Percentiles rank a stretch among this genome's conserved stretches.
phyloP scores from a whole-genome alignment of 2,329 filamentous ascomycete genomes.

The Niveomyces coronatus region DNA sequence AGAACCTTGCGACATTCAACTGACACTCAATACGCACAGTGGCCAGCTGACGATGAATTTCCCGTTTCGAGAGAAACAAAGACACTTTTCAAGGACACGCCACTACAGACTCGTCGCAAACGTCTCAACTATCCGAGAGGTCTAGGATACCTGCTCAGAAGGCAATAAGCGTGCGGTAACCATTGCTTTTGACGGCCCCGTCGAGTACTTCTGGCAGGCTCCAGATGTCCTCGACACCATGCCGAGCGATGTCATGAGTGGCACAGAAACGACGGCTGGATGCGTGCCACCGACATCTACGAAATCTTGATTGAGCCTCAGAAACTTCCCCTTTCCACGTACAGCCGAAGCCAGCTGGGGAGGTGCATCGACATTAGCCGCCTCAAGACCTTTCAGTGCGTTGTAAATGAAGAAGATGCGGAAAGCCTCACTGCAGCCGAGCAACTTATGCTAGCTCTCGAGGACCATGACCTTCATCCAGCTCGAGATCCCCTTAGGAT shows the following conservation, averaged over 20 bases:
- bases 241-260: slow-evolving; percentile 24
- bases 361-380: slow-evolving; percentile 41
- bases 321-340: slow-evolving; percentile 28
- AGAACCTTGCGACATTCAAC: slow-evolving; percentile 12
- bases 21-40: slow-evolving; percentile 19
- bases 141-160: slow-evolving; percentile 23
- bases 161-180: slow-evolving; percentile 29
- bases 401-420: slow-evolving; percentile 21
- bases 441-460: slow-evolving; percentile 42
- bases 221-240: slow-evolving; percentile 24
- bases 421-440: slow-evolving; percentile 24
- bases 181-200: slow-evolving; percentile 35
- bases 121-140: slow-evolving; percentile 34
- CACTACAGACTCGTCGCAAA: slow-evolving; percentile 33
- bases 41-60: slow-evolving; percentile 24
- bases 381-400: slow-evolving; percentile 46
- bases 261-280: slow-evolving; percentile 35
- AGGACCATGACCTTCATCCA: slow-evolving; percentile 31
- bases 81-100: slow-evolving; percentile 10
- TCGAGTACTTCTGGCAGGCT: slow-evolving; percentile 34
- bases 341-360: slow-evolving; percentile 22
- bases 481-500: slow-evolving; percentile 15
- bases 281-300: slow-evolving; percentile 36
- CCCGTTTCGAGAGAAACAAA: slow-evolving; percentile 13
- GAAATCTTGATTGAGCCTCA: slow-evolving; percentile 23